Evolutionary conservation across 805 yeast species (phyloP), one percentile per base, ranked within the genome.

Genomic region (Candida rishiriensis): DNA sequence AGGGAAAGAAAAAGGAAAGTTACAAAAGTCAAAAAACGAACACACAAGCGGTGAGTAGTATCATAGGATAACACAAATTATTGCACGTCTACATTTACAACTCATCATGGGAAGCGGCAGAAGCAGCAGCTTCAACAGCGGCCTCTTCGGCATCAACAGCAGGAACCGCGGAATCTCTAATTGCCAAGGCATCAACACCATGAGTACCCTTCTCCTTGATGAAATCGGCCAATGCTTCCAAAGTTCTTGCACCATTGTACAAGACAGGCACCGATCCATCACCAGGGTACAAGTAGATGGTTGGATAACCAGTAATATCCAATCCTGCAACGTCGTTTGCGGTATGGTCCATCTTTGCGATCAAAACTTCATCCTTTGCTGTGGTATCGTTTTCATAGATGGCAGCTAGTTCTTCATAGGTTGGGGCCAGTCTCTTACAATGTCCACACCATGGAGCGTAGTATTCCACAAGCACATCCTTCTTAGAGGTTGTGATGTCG

Each of bases 371-470:
- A 42, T 69, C 69, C 42, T 68, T 63, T 40, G 72, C 71, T 38
- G 65, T 71, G 17, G 67, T 60, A 60, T 81, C 79, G 41, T 73
- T 65, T 48, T 70, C 72, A 67, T 75, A 86, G 43, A 84, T 57
- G 40, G 71, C 81, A 41, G 91, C 97, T 53, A 93, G 78, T 63
- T 90, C 93, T 64, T 87, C 95, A 73, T 81, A 91, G 46, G 73
- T 75, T 61, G 97, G 96, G 41, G 91, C 91, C 64, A 89, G 75
- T 68, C 78, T 86, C 75, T 88, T 88, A 75, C 97, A 88, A 75
- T 89, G 96, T 38, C 96, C 95, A 73, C 96, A 89, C 97, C 97
- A 90, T 70, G 95, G 95, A 39, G 98, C 97, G 62, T 87, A 90
- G 70, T 90, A 91, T 72, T 88, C 86, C 44, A 91, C 96, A 45